Evolutionary conservation across 1,139 yeast genomes (phyloP).

Genomic region (Diutina rugosa): DNA sequence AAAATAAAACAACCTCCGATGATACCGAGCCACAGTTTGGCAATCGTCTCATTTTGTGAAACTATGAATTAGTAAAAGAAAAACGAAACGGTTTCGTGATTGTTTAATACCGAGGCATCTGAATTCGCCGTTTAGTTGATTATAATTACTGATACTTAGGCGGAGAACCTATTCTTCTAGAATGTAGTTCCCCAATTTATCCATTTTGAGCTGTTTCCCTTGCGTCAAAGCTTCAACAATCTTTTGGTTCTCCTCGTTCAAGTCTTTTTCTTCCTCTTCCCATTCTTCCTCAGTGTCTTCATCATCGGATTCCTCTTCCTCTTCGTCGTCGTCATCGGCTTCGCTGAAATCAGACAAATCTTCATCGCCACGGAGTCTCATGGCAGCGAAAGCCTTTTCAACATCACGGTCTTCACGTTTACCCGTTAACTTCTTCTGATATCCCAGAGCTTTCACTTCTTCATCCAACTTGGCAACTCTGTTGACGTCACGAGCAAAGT

Average conservation of each 20-base stretch:
- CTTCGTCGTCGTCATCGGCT: constrained; percentile 16
- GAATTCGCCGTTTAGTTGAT: too few relatives aligned
- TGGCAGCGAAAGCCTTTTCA: constrained; percentile 57
- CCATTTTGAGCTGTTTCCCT: constrained; percentile 60
- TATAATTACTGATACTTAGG: too few relatives aligned
- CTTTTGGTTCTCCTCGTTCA: constrained; percentile 54
- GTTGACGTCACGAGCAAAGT: constrained; percentile 59
- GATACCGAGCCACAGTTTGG: not conserved
- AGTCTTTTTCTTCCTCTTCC: constrained; percentile 15
- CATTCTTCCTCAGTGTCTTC: constrained; percentile 18
- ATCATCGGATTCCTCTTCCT: constrained; percentile 14
- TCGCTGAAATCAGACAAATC: constrained; percentile 21
- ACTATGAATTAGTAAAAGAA: too few relatives aligned
- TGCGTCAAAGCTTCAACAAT: constrained; percentile 54
- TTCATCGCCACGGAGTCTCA: constrained; percentile 33
- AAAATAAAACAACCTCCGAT: too few relatives aligned
- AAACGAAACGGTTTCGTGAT: too few relatives aligned
- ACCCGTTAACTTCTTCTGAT: constrained; percentile 45
- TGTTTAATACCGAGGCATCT: too few relatives aligned
- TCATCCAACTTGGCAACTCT: constrained; percentile 64
- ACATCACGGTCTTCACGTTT: constrained; percentile 38
- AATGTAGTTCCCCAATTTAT: constrained; percentile 68
- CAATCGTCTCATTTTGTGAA: too few relatives aligned
- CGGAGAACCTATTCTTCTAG: constrained; percentile 21
- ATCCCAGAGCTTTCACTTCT: constrained; percentile 87